Percentiles rank a stretch among this genome's conserved stretches.
Evolutionary conservation across 768 basidiomycete genomes (phyloP).

Genomic region (Pisolithus orientalis): DNA sequence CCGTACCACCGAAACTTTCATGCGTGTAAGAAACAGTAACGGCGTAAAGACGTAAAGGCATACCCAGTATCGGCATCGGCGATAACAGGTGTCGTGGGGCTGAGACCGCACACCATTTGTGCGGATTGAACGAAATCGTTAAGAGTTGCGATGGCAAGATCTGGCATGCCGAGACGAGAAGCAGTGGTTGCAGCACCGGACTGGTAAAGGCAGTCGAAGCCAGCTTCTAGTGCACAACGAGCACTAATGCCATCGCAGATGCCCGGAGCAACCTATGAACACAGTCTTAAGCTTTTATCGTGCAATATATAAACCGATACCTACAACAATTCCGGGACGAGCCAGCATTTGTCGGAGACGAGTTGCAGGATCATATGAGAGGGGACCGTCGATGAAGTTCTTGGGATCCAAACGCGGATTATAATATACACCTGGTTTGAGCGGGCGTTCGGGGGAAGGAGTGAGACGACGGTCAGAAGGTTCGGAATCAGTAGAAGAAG

Average conservation of each 20-base stretch:
- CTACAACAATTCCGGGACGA: slow-evolving; percentile 70
- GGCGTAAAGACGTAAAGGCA: slow-evolving; percentile 1
- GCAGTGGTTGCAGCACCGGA: slow-evolving; percentile 80
- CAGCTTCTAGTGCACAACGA: slow-evolving; percentile 72
- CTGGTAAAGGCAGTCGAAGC: slow-evolving; percentile 73
- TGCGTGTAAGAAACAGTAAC: slow-evolving; percentile 11
- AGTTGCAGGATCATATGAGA: slow-evolving; percentile 64
- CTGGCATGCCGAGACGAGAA: slow-evolving; percentile 72
- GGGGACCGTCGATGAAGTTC: slow-evolving; percentile 62
- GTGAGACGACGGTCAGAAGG: slow-evolving; percentile 9
- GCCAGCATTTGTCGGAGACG: slow-evolving; percentile 65
- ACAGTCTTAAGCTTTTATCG: slow-evolving; percentile 1
- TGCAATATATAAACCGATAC: slow-evolving; percentile 15
- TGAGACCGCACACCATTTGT: slow-evolving; percentile 62
- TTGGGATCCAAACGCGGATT: slow-evolving; percentile 63
- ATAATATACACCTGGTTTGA: slow-evolving; percentile 49
- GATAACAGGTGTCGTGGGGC: slow-evolving; percentile 64
- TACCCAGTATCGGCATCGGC: slow-evolving; percentile 79
- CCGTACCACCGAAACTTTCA: slow-evolving; percentile 59
- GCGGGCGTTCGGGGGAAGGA: slow-evolving; percentile 57
- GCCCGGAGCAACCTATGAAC: slow-evolving; percentile 59
- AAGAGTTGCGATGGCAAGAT: slow-evolving; percentile 70
- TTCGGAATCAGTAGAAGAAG: background rate
- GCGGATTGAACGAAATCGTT: slow-evolving; percentile 72
- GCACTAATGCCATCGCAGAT: slow-evolving; percentile 79